Evolutionary conservation across 192 early-diverging fungal species (phyloP), one percentile per base, ranked within the genome.

Genomic region (Spizellomyces punctatus): DNA sequence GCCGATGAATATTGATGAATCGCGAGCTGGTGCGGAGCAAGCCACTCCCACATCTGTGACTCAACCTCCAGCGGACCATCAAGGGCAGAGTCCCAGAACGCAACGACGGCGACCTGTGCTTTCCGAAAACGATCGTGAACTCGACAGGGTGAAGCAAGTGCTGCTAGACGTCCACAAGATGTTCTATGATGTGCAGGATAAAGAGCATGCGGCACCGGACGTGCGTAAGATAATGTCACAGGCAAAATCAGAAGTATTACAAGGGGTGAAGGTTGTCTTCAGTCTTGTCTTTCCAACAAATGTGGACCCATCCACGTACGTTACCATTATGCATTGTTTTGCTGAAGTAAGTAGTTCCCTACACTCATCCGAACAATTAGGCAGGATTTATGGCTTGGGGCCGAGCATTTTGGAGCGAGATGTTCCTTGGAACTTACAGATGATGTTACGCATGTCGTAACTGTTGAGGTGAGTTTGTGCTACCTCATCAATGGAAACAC

Each of bases 381-480:
- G 17, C 86, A 89, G 19, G 94, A 95, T 41, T 80, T 94, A 46
- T 96, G 95, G 94, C 84, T 80, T 42, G 82, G 89, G 64, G 95
- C 96, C 8, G 63, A 64, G 45, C 79, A 79, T 16, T 98, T 96
- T 85, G 97, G 97, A 5, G 97, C 95, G 0, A 74, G 73, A 41
- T 95, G 94, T 74, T 86, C 80, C 3, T 71, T 72, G 0, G 86
- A 92, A 8, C 56, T 96, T 14, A 81, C 76, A 17, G 67, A 69
- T 6, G 70, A 76, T 17, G 88, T 93, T 8, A 98, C 97, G 0
- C 97, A 99, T 74, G 82, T 99, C 8, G 88, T 99, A 48, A 93
- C 95, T 12, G 87, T 87, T 6, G 91, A 94, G 73, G 90, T 91
- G 79, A 64, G 71, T 56, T 46, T 50, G 0, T 6, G 8, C 12